phyloP scores from a whole-genome alignment of 345 rosid species.

The Salix brachista region DNA sequence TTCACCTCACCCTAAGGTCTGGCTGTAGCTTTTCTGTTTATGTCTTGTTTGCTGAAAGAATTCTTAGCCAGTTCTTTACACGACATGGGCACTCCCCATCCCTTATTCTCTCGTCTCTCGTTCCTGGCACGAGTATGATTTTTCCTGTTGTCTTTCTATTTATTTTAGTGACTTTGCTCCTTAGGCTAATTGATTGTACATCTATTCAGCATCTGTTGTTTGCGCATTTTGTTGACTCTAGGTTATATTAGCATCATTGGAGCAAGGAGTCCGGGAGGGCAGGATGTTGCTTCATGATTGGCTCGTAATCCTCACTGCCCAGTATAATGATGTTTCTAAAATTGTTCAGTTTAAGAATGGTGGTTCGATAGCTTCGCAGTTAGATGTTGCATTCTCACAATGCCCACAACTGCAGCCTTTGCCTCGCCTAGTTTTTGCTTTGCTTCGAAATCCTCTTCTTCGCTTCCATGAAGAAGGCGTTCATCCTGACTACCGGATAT shows the following conservation, averaged over 20 bases:
- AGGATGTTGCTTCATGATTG: constrained; percentile 92
- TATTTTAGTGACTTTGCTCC: not conserved
- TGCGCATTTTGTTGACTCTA: constrained; percentile 14
- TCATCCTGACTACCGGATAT: constrained; percentile 91
- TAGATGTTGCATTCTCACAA: constrained; percentile 82
- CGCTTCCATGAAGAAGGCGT: constrained; percentile 98
- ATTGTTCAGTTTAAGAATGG: constrained; percentile 63
- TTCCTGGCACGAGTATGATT: not conserved
- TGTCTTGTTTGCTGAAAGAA: not conserved
- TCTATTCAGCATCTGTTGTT: not conserved
- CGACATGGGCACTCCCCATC: not conserved
- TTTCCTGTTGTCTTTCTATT: not conserved
- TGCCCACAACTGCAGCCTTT: constrained; percentile 89
- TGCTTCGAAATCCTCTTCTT: constrained; percentile 89
- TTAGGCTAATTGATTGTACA: not conserved
- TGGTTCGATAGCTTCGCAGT: constrained; percentile 51
- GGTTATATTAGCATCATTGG: constrained; percentile 88
- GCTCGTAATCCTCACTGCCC: constrained; percentile 88
- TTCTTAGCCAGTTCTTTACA: not conserved
- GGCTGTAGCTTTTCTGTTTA: not conserved
- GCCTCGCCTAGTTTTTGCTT: constrained; percentile 85
- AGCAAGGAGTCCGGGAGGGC: constrained; percentile 91
- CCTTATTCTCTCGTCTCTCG: not conserved
- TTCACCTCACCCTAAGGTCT: not conserved
- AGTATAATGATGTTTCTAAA: constrained; percentile 69